Evolutionary conservation across 768 basidiomycete genomes (phyloP), one percentile per base, ranked within the genome.

Genomic region (Tremella yokohamensis): DNA sequence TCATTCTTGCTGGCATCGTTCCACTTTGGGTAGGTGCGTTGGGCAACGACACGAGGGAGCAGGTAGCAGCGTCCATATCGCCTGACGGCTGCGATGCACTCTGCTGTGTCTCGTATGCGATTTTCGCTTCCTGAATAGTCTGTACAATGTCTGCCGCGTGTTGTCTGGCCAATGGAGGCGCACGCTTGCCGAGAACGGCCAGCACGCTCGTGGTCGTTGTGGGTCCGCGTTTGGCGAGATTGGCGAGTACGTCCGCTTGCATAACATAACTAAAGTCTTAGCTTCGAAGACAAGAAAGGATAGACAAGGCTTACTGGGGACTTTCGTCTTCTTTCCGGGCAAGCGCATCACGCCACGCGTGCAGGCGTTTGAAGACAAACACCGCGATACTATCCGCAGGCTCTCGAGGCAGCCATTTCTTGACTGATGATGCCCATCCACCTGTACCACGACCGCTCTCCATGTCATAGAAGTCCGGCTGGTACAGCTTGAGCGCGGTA

Each of bases 251-350:
- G 18, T 55, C 22, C 38, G 34, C 9, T 40, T 9, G 51, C 22
- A 65, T 37, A 15, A 61, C 56, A 18, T 69, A 34, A 12, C 51
- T 34, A 11, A 25, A 11, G 12, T 34, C 26, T 52, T 9, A 52
- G 22, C 18, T 37, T 19, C 8, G 18, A n/a, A n/a, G 26, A 2
- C 24, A 25, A 19, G 49, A 22, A 3, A 50, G 3, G 25, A 8
- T 4, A 6, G 11, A 29, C 34, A 54, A 34, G 2, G 77, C 83
- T 45, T 72, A 91, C 86, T 86, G 79, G 8, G 83, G 82, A 69
- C 88, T 89, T 76, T 96, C 92, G 72, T 97, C 93, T 66, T 90
- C 88, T 56, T 86, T 84, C 50, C 89, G 80, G 1, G 89, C 88
- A 1, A 85, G 78, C 11, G 73, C 69, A 74, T 97, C 92, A 58